Conservation (phyloP, 1,284 basidiomycete species). For the Malassezia obtusa region DNA sequence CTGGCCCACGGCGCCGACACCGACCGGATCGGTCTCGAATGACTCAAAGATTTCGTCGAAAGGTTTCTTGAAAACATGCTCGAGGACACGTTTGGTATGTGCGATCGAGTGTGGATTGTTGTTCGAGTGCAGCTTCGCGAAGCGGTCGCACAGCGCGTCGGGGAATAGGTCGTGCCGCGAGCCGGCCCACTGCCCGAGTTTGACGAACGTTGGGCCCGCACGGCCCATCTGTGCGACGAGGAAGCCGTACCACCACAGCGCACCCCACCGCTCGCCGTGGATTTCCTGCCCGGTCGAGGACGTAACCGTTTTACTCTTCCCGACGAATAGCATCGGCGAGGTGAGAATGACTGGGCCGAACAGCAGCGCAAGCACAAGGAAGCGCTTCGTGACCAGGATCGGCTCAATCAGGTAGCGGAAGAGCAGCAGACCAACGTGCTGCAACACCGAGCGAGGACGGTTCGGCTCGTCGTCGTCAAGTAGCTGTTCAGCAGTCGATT, state of each 20-base stretch:
- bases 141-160: constrained; percentile 70
- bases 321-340: constrained; percentile 75
- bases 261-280: constrained; percentile 39
- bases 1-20: constrained; percentile 95
- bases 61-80: constrained; percentile 60
- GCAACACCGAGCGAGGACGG: too few species aligned
- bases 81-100: constrained; percentile 74
- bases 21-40: constrained; percentile 78
- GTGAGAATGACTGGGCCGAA: constrained; percentile 80
- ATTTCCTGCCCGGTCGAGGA: constrained; percentile 17
- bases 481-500: background rate
- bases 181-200: constrained; percentile 98
- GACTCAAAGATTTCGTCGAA: constrained; percentile 87
- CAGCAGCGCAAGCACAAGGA: constrained; percentile 69
- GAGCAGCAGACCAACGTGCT: constrained; percentile 8
- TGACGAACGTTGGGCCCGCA: constrained; percentile 94
- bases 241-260: constrained; percentile 80
- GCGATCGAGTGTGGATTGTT: constrained; percentile 70
- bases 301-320: constrained; percentile 20
- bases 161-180: constrained; percentile 91
- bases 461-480: background rate
- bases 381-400: constrained; percentile 69
- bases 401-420: constrained; percentile 65
- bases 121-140: constrained; percentile 80
- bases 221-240: constrained; percentile 81